Evolutionary conservation across 768 basidiomycete species (phyloP), one percentile per base, ranked within the genome.

Genomic region (Amanita exitialis): DNA sequence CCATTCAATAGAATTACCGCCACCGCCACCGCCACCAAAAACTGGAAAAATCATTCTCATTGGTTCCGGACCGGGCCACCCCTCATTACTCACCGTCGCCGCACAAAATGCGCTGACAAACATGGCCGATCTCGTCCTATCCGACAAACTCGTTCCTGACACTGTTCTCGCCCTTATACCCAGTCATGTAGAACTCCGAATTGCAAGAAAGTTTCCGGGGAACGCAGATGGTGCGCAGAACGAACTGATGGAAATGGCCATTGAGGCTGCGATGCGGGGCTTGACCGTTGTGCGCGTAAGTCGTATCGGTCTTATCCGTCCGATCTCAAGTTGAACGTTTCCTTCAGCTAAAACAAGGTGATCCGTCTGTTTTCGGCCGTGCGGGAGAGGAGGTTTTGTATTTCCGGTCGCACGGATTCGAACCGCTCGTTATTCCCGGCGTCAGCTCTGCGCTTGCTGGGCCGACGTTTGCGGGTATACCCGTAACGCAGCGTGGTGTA

Each of bases 181-280:
- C 0, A 64, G 72, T 5, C 66, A 70, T 23, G 77, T 84, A 0
- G 76, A 83, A 51, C 75, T 97, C 6, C 83, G 83, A 44, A 96
- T 98, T 58, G 96, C 96, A 15, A 85, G 86, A 57, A 99, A 99
- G 61, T 97, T 95, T 69, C 96, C 96, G 0, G 96, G 96, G 0
- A 98, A 98, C 62, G 90, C 92, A 2, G 95, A 99, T 44, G 85
- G 86, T 12, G 92, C 94, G 1, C 96, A 99, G 64, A 78, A 74
- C 34, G 96, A 98, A 67, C 82, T 98, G 76, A 95, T 96, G 91
- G 80, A 87, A 53, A 80, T 85, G 4, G 96, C 92, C 2, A 69
- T 97, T 7, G 86, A 86, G 28, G 92, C 83, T 10, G 94, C 91
- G 0, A 70, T 66, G 45, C 74, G 73, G 15, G 96, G 95, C 0